Base-by-base conservation (phyloP, 139 green algal genomes). In the Choricystis sp. region DNA sequence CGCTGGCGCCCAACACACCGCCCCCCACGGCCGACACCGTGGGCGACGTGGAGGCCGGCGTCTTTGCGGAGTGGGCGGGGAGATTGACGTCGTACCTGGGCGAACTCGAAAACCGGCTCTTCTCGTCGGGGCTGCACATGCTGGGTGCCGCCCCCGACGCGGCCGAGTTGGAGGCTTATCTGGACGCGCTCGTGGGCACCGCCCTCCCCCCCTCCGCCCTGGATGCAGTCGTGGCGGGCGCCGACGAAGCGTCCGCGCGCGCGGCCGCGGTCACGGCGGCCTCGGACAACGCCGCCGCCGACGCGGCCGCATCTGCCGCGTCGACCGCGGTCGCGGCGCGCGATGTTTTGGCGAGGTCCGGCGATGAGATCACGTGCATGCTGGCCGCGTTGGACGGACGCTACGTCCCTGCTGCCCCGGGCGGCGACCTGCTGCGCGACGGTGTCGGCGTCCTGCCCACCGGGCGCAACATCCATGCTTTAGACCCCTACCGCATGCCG, bases 401-500 rank as follows among this genome's bases (percentile, higher is more conserved):
- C 63, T 98, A 90, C 65, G 78, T 98, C 25, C 74, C 75, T 19
- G 81, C 92, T 4, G 90, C 86, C 64, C 80, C 86, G 23, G 92
- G 92, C 0, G 92, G 92, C 0, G 92, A 98, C 74, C 78, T 98
- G 69, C 79, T 98, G 64, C 59, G 92, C 14, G 92, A 98, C 64
- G 92, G 92, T 0, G 60, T 66, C 59, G 91, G 91, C 1, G 91
- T 97, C 20, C 78, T 98, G 66, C 91, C 91, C 52, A 98, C 91
- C 26, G 85, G 92, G 26, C 82, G 92, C 55, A 98, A 98, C 82
- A 98, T 98, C 69, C 86, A 95, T 72, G 92, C 92, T 2, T 76
- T 97, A 28, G 92, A 98, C 72, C 92, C 92, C 0, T 98, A 98
- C 78, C 77, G 92, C 59, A 98, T 98, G 92, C 92, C 92, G 22